Percentiles rank a stretch among this genome's conserved stretches.
phyloP scores from a whole-genome alignment of 2,329 filamentous ascomycete genomes.

The Gnomoniopsis smithogilvyi region DNA sequence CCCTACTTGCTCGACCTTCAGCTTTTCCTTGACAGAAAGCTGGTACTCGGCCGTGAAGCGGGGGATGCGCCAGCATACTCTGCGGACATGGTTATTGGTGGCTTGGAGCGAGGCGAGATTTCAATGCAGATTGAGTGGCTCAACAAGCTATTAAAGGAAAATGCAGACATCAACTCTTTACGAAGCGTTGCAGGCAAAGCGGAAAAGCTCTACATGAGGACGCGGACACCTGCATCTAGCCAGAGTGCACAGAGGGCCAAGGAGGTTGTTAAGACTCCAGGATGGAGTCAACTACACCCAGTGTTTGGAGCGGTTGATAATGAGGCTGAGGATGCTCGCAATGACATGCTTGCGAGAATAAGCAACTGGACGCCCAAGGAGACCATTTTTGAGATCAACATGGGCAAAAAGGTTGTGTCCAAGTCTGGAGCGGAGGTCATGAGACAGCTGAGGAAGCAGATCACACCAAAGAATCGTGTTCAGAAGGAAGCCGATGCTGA shows the following conservation, averaged over 20 bases:
- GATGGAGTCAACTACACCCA: conserved; percentile 72
- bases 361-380: conserved; percentile 86
- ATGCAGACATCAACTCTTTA: conserved; percentile 68
- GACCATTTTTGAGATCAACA: conserved; percentile 93
- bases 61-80: conserved; percentile 65
- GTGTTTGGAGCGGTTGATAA: conserved; percentile 72
- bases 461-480: conserved; percentile 54
- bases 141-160: conserved; percentile 72
- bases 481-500: conserved; percentile 34
- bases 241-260: conserved; percentile 89
- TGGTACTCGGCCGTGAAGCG: conserved; percentile 68
- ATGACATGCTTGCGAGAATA: conserved; percentile 84
- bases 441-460: conserved; percentile 67
- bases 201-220: conserved; percentile 88
- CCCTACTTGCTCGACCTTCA: conserved; percentile 93
- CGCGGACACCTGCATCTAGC: conserved; percentile 82
- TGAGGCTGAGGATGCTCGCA: conserved; percentile 66
- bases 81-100: conserved; percentile 79
- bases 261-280: conserved; percentile 66
- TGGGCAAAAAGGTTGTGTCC: conserved; percentile 60
- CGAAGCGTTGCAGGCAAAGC: conserved; percentile 77
- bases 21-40: conserved; percentile 82
- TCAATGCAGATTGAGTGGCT: conserved; percentile 80
- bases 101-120: conserved; percentile 68
- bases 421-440: conserved; percentile 72